Percentiles rank a stretch among this genome's conserved stretches.
Evolutionary conservation across 2,329 filamentous ascomycete species (phyloP).

Genomic region (Phoma sp.): DNA sequence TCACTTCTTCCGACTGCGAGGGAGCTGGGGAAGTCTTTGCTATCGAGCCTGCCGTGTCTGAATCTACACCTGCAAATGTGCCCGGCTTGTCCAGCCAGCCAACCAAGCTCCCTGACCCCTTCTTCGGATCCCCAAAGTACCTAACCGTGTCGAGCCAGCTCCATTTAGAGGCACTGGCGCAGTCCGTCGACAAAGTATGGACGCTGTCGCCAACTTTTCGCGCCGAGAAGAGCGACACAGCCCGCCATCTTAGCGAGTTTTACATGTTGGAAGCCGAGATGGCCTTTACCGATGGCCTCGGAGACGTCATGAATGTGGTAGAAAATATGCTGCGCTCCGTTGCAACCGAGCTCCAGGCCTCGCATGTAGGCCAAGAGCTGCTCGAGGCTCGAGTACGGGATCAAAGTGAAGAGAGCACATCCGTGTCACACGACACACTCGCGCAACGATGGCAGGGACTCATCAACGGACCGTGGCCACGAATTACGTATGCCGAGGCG

Average conservation of each 20-base stretch:
- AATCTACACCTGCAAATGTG: conserved; percentile 1
- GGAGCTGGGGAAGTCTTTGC: conserved; percentile 94
- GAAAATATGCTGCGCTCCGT: conserved; percentile 75
- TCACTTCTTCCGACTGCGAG: conserved; percentile 97
- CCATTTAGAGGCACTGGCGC: conserved; percentile 89
- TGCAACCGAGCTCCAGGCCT: conserved; percentile 57
- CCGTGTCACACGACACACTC: conserved; percentile 60
- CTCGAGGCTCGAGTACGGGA: conserved; percentile 53
- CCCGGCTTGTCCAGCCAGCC: conserved; percentile 36
- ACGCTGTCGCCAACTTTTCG: conserved; percentile 92
- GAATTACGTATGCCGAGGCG: conserved; percentile 82
- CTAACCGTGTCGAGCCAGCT: conserved; percentile 94
- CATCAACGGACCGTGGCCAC: conserved; percentile 75
- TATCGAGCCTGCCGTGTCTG: conserved; percentile 52
- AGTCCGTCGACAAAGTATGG: conserved; percentile 91
- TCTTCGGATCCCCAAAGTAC: conserved; percentile 90
- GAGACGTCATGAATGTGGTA: conserved; percentile 76
- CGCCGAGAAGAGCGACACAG: conserved; percentile 83
- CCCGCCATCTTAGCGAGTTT: conserved; percentile 93
- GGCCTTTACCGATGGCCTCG: conserved; percentile 75
- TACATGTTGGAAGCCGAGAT: conserved; percentile 98
- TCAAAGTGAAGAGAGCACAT: conserved; percentile 32
- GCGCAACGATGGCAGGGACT: conserved; percentile 76
- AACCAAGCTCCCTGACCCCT: conserved; percentile 53
- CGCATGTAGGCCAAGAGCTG: conserved; percentile 62